Evolutionary conservation across 176 grass and related monocot genomes (phyloP).

Genomic region (Carex kokanica): DNA sequence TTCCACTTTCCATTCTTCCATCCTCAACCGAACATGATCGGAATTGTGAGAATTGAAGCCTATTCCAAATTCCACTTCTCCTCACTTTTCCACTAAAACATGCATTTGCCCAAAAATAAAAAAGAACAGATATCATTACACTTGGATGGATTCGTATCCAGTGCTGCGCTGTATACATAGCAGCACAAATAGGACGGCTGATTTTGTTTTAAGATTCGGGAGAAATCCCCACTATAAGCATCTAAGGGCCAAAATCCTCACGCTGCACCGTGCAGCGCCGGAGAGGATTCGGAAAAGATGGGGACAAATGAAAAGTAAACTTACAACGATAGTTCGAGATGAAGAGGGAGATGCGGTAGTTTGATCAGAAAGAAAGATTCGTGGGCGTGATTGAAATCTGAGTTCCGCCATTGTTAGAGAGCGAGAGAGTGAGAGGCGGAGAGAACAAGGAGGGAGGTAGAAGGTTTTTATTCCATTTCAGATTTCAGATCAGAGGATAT

Average conservation of each 20-base stretch:
- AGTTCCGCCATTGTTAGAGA: conserved; percentile 2
- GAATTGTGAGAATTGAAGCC: too few species aligned
- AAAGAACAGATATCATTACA: neutral
- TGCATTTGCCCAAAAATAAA: neutral
- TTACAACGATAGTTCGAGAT: conserved; percentile 1
- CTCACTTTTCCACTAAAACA: too few species aligned
- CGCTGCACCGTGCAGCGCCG: too few species aligned
- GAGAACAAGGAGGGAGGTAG: neutral
- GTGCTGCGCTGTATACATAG: too few species aligned
- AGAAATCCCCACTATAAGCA: too few species aligned
- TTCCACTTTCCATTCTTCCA: too few species aligned
- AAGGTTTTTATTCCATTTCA: neutral
- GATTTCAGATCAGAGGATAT: neutral
- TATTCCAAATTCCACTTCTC: too few species aligned
- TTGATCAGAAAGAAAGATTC: neutral
- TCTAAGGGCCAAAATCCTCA: too few species aligned
- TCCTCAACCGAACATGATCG: too few species aligned
- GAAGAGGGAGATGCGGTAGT: conserved; percentile 12
- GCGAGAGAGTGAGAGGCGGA: neutral
- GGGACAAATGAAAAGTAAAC: neutral
- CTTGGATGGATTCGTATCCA: too few species aligned
- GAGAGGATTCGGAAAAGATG: neutral
- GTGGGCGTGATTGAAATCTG: neutral
- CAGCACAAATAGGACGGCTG: too few species aligned
- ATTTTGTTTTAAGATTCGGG: too few species aligned